phyloP scores from a whole-genome alignment of 495 filamentous ascomycete species.

The Tuber indicum region DNA sequence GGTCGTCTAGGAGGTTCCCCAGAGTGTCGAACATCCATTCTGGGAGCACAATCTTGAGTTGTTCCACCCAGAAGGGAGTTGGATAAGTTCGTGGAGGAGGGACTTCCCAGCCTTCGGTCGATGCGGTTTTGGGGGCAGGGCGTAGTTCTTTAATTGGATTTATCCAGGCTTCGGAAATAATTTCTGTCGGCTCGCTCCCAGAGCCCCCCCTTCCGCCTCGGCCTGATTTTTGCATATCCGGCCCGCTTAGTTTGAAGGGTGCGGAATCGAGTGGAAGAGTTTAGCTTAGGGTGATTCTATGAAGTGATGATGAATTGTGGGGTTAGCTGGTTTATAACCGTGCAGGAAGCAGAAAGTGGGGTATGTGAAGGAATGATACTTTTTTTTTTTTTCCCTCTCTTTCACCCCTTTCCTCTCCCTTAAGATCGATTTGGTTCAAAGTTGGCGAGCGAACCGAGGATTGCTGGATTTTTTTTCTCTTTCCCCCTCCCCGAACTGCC shows the following conservation, averaged over 20 bases:
- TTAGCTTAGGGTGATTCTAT: not conserved
- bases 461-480: not conserved
- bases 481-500: not conserved
- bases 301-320: not conserved
- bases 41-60: conserved; percentile 11
- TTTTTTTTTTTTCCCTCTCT: not conserved
- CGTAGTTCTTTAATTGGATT: not conserved
- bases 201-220: not conserved
- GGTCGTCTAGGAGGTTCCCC: conserved; percentile 28
- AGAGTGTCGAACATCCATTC: conserved; percentile 31
- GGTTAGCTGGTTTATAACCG: not conserved
- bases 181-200: not conserved
- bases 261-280: not conserved
- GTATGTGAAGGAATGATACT: not conserved
- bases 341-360: not conserved
- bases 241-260: not conserved
- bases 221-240: conserved; percentile 1
- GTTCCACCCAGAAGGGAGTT: conserved; percentile 27
- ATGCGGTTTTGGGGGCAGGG: not conserved
- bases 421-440: not conserved
- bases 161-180: conserved; percentile 13
- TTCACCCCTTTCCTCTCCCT: not conserved
- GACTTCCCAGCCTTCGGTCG: conserved; percentile 9
- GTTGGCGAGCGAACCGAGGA: not conserved
- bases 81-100: conserved; percentile 9